phyloP scores from a whole-genome alignment of 2,329 filamentous ascomycete genomes.

The Fusarium nodosum region DNA sequence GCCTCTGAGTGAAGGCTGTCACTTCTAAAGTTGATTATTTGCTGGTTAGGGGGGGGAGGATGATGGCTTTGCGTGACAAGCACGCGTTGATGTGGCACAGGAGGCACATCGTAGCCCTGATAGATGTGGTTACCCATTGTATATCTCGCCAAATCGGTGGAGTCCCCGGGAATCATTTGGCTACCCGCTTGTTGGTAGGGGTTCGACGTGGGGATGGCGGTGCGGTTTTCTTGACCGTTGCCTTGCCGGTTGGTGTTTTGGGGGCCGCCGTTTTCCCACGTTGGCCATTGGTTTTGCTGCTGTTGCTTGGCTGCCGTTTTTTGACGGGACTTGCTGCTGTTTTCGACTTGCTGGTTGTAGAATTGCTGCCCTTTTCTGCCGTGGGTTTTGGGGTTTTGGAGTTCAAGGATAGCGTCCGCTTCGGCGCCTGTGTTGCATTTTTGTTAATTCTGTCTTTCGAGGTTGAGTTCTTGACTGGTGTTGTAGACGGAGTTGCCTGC shows the following conservation, averaged over 20 bases:
- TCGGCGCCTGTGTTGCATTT: slow-evolving; percentile 51
- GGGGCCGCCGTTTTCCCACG: slow-evolving; percentile 24
- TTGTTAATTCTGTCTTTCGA: slow-evolving; percentile 53
- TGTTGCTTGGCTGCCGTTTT: slow-evolving; percentile 28
- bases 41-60: slow-evolving; percentile 9
- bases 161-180: slow-evolving; percentile 14
- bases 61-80: slow-evolving; percentile 21
- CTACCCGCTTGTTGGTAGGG: slow-evolving; percentile 21
- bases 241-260: slow-evolving; percentile 25
- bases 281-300: slow-evolving; percentile 25
- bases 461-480: slow-evolving; percentile 46
- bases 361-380: slow-evolving; percentile 39
- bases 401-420: slow-evolving; percentile 38
- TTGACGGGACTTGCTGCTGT: slow-evolving; percentile 52
- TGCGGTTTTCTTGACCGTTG: slow-evolving; percentile 9
- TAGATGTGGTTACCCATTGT: slow-evolving; percentile 34
- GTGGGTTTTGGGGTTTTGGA: slow-evolving; percentile 33
- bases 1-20: slow-evolving; percentile 70
- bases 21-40: slow-evolving; percentile 28
- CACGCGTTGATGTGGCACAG: slow-evolving; percentile 18
- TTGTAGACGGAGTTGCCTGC: slow-evolving; percentile 44
- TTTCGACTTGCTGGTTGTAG: slow-evolving; percentile 25
- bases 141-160: slow-evolving; percentile 27
- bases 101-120: slow-evolving; percentile 9
- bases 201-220: slow-evolving; percentile 21